Conservation (phyloP, 352 stramenopile genomes). For the Phytophthora pinifolia region DNA sequence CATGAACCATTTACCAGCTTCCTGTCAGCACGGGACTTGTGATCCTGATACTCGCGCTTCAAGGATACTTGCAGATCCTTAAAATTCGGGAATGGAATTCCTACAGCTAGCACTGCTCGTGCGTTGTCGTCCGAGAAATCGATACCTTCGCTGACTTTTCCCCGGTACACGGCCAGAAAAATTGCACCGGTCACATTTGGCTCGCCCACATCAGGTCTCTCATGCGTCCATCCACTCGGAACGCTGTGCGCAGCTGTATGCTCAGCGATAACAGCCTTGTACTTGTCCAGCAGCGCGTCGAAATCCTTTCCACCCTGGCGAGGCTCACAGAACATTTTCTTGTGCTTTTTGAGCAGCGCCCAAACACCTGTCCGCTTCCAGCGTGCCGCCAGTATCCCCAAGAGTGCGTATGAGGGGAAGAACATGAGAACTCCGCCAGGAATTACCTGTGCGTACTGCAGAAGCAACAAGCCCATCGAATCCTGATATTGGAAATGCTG, state of each 20-base stretch:
- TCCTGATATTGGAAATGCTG: conserved; percentile 82
- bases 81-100: conserved; percentile 96
- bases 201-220: conserved; percentile 1
- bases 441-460: conserved; percentile 59
- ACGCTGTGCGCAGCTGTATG: conserved; percentile 13
- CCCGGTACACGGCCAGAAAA: conserved; percentile 97
- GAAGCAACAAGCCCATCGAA: conserved; percentile 62
- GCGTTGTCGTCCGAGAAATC: conserved; percentile 98
- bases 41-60: conserved; percentile 78
- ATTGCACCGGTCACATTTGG: conserved; percentile 77
- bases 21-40: conserved; percentile 52
- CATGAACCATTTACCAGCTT: conserved; percentile 53
- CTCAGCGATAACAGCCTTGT: conserved; percentile 52
- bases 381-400: conserved; percentile 55
- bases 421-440: conserved; percentile 83
- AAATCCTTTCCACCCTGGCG: conserved; percentile 76
- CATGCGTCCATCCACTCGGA: conserved; percentile 20
- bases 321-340: conserved; percentile 67
- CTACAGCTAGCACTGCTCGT: conserved; percentile 95
- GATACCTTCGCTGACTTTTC: conserved; percentile 98
- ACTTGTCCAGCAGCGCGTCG: conserved; percentile 67
- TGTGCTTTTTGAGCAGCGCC: conserved; percentile 48
- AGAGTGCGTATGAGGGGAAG: conserved; percentile 77
- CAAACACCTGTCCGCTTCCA: conserved; percentile 65
- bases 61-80: conserved; percentile 89